Evolutionary conservation across 768 basidiomycete species (phyloP).

Genomic region (Leccinum pellstonianum): DNA sequence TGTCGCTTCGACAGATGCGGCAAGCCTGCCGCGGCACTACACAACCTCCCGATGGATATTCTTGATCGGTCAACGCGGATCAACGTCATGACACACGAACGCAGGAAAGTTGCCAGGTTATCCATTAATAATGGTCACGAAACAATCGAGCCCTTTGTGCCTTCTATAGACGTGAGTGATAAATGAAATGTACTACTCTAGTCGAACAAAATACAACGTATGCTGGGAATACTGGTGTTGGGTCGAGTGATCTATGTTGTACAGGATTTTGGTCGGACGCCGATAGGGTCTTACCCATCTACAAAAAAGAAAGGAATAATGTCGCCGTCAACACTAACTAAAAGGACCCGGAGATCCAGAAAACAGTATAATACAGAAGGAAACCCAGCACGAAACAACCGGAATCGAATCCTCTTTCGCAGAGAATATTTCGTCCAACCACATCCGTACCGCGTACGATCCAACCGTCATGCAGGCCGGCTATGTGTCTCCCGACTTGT

Average conservation of each 20-base stretch:
- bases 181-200: background rate
- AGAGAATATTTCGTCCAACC: too few species aligned
- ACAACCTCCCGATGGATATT: background rate
- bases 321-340: background rate
- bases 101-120: background rate
- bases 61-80: background rate
- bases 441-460: background rate
- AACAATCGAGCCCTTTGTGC: background rate
- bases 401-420: background rate
- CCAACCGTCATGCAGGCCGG: slow-evolving; percentile 17
- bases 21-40: too few species aligned
- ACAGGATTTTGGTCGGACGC: background rate
- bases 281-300: background rate
- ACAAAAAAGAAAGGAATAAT: background rate
- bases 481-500: slow-evolving; percentile 18
- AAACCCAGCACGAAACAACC: background rate
- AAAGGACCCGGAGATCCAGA: background rate
- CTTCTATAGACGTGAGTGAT: background rate
- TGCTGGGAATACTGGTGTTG: background rate
- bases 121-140: background rate
- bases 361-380: background rate
- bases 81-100: background rate
- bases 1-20: background rate
- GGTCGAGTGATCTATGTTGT: background rate
- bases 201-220: background rate